phyloP scores from a whole-genome alignment of 2,329 filamentous ascomycete genomes.

The Cladosporium oxysporum region DNA sequence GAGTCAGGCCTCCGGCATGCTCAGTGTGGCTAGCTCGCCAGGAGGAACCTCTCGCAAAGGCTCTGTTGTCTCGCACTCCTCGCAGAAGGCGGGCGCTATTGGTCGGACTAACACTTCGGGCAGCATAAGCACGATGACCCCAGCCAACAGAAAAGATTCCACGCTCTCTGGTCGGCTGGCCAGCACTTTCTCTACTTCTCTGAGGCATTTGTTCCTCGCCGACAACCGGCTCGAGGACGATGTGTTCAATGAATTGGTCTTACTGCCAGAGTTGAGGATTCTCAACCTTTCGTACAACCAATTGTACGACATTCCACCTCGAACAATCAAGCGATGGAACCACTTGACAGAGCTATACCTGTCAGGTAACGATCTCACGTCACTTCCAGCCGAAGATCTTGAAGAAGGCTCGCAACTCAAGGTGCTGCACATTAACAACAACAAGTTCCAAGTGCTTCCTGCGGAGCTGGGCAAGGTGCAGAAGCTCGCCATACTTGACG shows the following conservation, averaged over 20 bases:
- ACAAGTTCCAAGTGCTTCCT: conserved; percentile 95
- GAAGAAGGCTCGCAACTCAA: conserved; percentile 87
- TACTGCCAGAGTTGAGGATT: conserved; percentile 79
- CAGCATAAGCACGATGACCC: conserved; percentile 58
- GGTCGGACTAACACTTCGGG: conserved; percentile 76
- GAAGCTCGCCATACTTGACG: conserved; percentile 88
- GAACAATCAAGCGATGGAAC: conserved; percentile 85
- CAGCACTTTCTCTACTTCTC: conserved; percentile 83
- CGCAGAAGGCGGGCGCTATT: conserved; percentile 56
- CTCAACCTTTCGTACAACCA: conserved; percentile 96
- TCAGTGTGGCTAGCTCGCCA: conserved; percentile 59
- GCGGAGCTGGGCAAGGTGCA: conserved; percentile 93
- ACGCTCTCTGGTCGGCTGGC: conserved; percentile 75
- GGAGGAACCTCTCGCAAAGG: conserved; percentile 63
- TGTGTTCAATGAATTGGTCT: conserved; percentile 85
- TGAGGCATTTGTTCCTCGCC: conserved; percentile 82
- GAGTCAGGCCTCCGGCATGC: conserved; percentile 75
- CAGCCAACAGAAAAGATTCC: conserved; percentile 77
- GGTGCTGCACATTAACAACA: conserved; percentile 92
- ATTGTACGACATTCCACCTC: conserved; percentile 85
- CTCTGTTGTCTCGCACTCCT: conserved; percentile 79
- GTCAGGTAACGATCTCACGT: conserved; percentile 91
- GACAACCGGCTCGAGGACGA: conserved; percentile 95
- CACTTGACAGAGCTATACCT: conserved; percentile 89
- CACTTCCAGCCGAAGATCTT: conserved; percentile 87